These are phyloP conservation scores for Larix kaempferi DNA, from an alignment of 75 land plant genomes.

Conservation along the genomic window DNA sequence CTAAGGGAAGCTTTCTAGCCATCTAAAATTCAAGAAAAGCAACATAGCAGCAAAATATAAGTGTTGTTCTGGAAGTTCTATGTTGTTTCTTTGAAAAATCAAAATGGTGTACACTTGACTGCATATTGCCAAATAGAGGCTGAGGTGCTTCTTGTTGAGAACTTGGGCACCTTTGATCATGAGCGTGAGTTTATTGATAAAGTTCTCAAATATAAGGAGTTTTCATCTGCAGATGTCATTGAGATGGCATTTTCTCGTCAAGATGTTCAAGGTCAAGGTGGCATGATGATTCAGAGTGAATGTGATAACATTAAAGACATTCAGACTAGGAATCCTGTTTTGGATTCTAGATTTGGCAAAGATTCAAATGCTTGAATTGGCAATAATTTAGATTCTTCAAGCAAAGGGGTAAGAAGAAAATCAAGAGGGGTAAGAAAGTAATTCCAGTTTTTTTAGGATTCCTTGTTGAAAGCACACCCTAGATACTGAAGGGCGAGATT, in stretches of 20 bases:
- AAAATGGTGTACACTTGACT: too few relatives aligned
- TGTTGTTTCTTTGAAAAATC: too few relatives aligned
- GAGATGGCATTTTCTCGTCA: conserved; percentile 51
- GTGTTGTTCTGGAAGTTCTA: too few relatives aligned
- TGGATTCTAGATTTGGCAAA: background rate
- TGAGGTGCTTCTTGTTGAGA: conserved; percentile 48
- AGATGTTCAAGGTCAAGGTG: conserved; percentile 9
- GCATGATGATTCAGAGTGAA: background rate
- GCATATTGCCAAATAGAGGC: conserved; percentile 27
- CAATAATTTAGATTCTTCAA: conserved; percentile 20
- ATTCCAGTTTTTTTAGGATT: conserved; percentile 64
- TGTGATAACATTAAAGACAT: background rate
- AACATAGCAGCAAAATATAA: too few relatives aligned
- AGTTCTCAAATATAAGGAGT: conserved; percentile 66
- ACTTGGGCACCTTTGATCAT: conserved; percentile 54
- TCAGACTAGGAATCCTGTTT: background rate
- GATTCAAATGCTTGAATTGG: conserved; percentile 16
- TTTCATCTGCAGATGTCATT: conserved; percentile 57
- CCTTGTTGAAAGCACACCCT: conserved; percentile 59
- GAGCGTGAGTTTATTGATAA: conserved; percentile 63
- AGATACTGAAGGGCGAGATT: conserved; percentile 96
- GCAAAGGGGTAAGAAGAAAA: conserved; percentile 69
- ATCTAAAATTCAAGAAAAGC: too few relatives aligned
- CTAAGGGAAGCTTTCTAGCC: too few relatives aligned
- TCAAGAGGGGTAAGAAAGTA: conserved; percentile 81